Percentiles rank a stretch among this genome's conserved stretches.
Conservation (phyloP, 192 early-diverging fungal species). For the Entophlyctis luteolus region DNA sequence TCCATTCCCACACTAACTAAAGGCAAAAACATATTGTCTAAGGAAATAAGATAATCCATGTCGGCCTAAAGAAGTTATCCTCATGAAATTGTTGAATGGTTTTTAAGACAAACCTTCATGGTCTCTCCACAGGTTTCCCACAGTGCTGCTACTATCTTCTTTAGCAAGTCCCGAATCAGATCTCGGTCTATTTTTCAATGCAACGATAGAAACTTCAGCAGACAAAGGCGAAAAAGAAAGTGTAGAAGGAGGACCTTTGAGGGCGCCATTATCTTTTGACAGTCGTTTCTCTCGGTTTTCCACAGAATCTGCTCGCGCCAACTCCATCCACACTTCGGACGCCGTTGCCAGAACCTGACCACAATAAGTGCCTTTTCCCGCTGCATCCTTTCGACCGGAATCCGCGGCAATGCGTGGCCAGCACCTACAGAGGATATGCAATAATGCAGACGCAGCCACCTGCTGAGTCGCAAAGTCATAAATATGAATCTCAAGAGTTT, state of each 20-base stretch:
- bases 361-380: conserved; percentile 19
- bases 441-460: conserved; percentile 3
- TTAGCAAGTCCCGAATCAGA: too few species aligned
- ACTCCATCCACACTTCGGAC: conserved; percentile 24
- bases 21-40: too few species aligned
- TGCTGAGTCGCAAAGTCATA: conserved; percentile 29
- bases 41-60: too few species aligned
- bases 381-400: conserved; percentile 19
- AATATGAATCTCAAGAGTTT: conserved; percentile 30
- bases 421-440: conserved; percentile 8
- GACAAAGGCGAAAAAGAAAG: too few species aligned
- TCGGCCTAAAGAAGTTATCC: too few species aligned
- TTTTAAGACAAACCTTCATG: too few species aligned
- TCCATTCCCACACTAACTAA: background rate
- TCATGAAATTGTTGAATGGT: too few species aligned
- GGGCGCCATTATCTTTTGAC: too few species aligned
- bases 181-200: too few species aligned
- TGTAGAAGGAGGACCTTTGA: too few species aligned
- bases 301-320: background rate
- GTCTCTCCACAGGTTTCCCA: background rate
- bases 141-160: background rate
- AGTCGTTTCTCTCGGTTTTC: conserved; percentile 2
- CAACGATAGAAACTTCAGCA: too few species aligned
- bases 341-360: conserved; percentile 22
- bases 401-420: conserved; percentile 30